Evolutionary conservation across 2,329 filamentous ascomycete genomes (phyloP), one percentile per base, ranked within the genome.

Genomic region (Penicillium decumbens): DNA sequence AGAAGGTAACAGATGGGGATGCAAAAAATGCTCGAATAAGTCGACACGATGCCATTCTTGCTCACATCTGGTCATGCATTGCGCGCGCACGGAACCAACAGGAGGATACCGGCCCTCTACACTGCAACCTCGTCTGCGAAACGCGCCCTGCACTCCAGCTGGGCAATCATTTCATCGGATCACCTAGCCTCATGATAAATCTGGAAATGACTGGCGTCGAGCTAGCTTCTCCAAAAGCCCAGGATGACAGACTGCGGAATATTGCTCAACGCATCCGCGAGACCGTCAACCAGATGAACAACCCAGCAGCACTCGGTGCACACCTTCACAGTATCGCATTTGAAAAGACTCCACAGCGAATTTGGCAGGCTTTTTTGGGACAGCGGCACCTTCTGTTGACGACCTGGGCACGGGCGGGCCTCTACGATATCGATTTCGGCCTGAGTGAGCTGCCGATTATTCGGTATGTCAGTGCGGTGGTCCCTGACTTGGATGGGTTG

Each of bases 61-160:
- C 75, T 0, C 74, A 79, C 49, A 50, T 78, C 13, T 79, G 74
- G 74, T 64, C 66, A 1, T 57, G 67, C 0, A 71, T 79, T 47
- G 75, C 70, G 47, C 69, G 68, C 6, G 72, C 76, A 0, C 68
- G 75, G 1, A 53, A 56, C 4, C 59, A 44, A 32, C 24, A 42
- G 10, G 28, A 47, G 7, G 52, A 57, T 29, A 1, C 18, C 5
- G 52, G 41, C 3, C 29, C 46, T 12, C 37, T 57, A 1, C 47
- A 57, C 35, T 57, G 54, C n/a, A 42, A 57, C 40, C 47, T 57
- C 4, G 43, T 43, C 8, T 44, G 37, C 7, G 54, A 52, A 9
- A 41, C 43, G 7, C 52, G 54, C 8, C 24, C 47, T 15, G 45
- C 25, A 1, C 43, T 57, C 18, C 24, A 45, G 3, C 40, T 57